Evolutionary conservation across 1,139 yeast genomes (phyloP).

Genomic region (Candida tropicalis): DNA sequence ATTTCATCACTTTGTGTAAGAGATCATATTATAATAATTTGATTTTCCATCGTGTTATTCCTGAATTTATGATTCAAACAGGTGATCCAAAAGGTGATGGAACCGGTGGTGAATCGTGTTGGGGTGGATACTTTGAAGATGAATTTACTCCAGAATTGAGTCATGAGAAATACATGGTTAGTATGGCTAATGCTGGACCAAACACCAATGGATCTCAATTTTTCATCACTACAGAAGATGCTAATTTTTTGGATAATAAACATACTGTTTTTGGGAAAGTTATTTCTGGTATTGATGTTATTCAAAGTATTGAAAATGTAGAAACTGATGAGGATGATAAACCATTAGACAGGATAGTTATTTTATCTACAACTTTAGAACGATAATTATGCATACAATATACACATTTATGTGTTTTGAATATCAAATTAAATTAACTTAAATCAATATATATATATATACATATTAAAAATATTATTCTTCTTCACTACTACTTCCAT

Average conservation of each 20-base stretch:
- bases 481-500: conserved; percentile 44
- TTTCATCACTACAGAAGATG: conserved; percentile 44
- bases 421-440: too few relatives aligned
- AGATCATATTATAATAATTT: conserved; percentile 68
- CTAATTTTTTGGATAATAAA: conserved; percentile 45
- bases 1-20: conserved; percentile 39
- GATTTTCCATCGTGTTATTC: conserved; percentile 48
- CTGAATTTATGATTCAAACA: conserved; percentile 45
- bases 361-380: conserved; percentile 21
- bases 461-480: conserved; percentile 21
- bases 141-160: conserved; percentile 39
- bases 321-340: conserved; percentile 32
- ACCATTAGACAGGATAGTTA: conserved; percentile 25
- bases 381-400: background rate
- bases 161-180: conserved; percentile 39
- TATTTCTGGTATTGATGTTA: conserved; percentile 40
- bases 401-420: too few relatives aligned
- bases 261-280: conserved; percentile 48
- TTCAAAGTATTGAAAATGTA: conserved; percentile 36
- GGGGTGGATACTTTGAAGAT: conserved; percentile 39
- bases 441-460: background rate
- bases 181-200: conserved; percentile 48
- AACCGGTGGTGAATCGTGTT: conserved; percentile 40
- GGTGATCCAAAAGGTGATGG: conserved; percentile 47
- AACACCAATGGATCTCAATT: conserved; percentile 48